phyloP scores from a whole-genome alignment of 2,329 filamentous ascomycete species.

The Blastomyces gilchristii region DNA sequence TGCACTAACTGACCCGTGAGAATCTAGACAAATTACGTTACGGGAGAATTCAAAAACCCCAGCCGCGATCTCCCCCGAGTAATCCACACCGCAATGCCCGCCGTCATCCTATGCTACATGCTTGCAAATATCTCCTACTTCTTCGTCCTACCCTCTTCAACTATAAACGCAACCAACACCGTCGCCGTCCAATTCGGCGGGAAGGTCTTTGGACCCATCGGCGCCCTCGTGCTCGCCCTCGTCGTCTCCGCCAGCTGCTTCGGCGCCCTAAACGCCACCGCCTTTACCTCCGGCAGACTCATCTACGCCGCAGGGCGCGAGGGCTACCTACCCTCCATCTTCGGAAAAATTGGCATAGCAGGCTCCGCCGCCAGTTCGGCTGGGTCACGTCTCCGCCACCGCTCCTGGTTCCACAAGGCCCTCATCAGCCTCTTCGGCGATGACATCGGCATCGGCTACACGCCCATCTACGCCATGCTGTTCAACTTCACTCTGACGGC shows the following conservation, averaged over 20 bases:
- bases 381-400: conserved; percentile 30
- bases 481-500: conserved; percentile 68
- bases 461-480: conserved; percentile 81
- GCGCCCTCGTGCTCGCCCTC: conserved; percentile 73
- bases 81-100: conserved; percentile 90
- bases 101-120: conserved; percentile 84
- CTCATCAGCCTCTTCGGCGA: conserved; percentile 61
- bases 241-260: conserved; percentile 88
- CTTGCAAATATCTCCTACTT: conserved; percentile 91
- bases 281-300: conserved; percentile 83
- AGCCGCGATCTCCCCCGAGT: conserved; percentile 81
- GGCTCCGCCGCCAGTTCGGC: conserved; percentile 21
- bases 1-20: conserved; percentile 7
- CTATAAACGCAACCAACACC: conserved; percentile 81
- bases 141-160: conserved; percentile 70
- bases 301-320: conserved; percentile 94
- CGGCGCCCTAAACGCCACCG: conserved; percentile 85
- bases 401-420: conserved; percentile 48
- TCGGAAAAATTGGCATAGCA: conserved; percentile 69
- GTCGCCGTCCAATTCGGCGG: conserved; percentile 90
- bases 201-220: conserved; percentile 77
- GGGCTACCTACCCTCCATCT: conserved; percentile 75
- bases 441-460: conserved; percentile 73
- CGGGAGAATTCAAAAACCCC: conserved; percentile 91
- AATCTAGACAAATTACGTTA: conserved; percentile 83